These are phyloP conservation scores for Penicillium roqueforti DNA, from an alignment of 495 filamentous ascomycete genomes.

Conservation along the genomic window DNA sequence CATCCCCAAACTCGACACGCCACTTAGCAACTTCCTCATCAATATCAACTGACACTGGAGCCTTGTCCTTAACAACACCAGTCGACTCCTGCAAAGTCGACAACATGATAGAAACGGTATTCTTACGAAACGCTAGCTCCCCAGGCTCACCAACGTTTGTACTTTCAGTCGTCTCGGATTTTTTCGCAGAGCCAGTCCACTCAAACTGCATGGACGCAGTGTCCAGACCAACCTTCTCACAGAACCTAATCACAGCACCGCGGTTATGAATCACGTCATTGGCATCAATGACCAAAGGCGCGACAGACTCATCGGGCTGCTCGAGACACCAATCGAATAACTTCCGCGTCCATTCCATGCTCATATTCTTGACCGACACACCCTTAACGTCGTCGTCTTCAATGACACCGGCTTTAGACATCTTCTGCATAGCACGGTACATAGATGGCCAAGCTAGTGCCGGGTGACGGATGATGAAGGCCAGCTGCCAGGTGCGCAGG, in stretches of 20 bases:
- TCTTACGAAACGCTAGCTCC: neutral
- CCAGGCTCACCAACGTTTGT: neutral
- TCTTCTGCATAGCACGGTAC: conserved; percentile 28
- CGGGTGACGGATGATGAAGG: conserved; percentile 45
- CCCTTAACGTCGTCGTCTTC: conserved; percentile 10
- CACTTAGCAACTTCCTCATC: conserved; percentile 29
- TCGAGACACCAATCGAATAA: conserved; percentile 35
- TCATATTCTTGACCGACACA: conserved; percentile 19
- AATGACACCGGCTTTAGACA: conserved; percentile 13
- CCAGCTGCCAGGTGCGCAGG: conserved; percentile 32
- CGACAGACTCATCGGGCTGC: conserved; percentile 12
- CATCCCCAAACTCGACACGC: conserved; percentile 17
- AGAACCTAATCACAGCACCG: conserved; percentile 28
- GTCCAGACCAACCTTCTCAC: conserved; percentile 34
- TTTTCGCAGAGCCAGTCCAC: conserved; percentile 25
- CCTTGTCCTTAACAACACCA: conserved; percentile 34
- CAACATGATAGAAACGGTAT: conserved; percentile 22
- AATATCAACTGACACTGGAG: conserved; percentile 33
- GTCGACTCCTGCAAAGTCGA: conserved; percentile 31
- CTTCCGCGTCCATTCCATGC: conserved; percentile 29
- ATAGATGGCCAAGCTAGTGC: conserved; percentile 36
- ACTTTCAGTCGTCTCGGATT: conserved; percentile 1
- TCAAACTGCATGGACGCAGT: conserved; percentile 29
- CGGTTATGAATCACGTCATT: conserved; percentile 40
- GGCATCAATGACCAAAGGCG: conserved; percentile 41